Evolutionary conservation across 179 eudicot species (phyloP), one percentile per base, ranked within the genome.

Genomic region (Sideroxylon spinosum): DNA sequence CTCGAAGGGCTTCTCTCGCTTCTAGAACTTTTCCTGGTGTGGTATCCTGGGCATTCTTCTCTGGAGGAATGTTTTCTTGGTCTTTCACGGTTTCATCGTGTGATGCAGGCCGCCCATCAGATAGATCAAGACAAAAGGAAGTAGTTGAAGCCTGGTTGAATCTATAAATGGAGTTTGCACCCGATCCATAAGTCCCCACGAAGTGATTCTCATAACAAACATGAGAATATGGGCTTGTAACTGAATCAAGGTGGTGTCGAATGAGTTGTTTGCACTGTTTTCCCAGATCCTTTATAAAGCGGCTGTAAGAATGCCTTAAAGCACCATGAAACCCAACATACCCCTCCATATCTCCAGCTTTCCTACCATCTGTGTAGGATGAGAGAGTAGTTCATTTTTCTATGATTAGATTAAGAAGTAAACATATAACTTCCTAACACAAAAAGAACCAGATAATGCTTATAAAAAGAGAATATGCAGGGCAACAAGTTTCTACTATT

Each of bases 201-300:
- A 81, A 52, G 56, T 91, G 88, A 75, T 77, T 88, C 79, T 92
- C 97, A 63, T 92, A 92, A 83, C 93, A 96, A 68, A 94, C 91
- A 72, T 86, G 92, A 81, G 97, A 93, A 76, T 94, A 96, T 25
- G 97, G 97, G 84, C 99, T 94, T 74, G 99, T 94, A 12, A 91
- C 98, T 80, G 98, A 93, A 85, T 96, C 99, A 82, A 96, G 96
- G 82, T 96, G 99, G 84, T 96, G 97, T 55, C 94, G 80, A 53
- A 94, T 91, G 23, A 96, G 89, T 80, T 94, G 90, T 83, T 96
- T 94, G 87, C 99, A 94, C 77, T 96, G 92, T 80, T 87, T 91
- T 37, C 93, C 79, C 8, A 94, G 90, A 88, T 94, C 91, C 80
- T 87, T 90, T 49, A 96, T 80, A 79, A 96, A 96, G 53, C 83